Base-by-base conservation (phyloP, 2,329 filamentous ascomycete species). In the Cercospora sesami region DNA sequence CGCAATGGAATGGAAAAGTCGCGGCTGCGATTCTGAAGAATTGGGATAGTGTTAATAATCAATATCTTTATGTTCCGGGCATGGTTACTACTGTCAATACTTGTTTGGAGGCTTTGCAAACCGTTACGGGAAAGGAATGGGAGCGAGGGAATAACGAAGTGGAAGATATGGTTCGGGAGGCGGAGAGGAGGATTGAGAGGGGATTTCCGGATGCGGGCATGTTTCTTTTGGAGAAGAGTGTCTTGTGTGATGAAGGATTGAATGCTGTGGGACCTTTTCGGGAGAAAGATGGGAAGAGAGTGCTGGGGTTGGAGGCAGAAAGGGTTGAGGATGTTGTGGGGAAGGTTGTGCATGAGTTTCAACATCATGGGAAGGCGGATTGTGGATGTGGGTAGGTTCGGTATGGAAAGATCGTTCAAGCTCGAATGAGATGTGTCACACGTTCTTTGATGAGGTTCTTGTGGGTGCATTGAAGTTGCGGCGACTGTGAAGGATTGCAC, bases 131-230 rank as follows among this genome's bases (percentile, higher is more conserved):
- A 1, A 68, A 75, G 45, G 67, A 74, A 68, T 81, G 78, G 72
- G 74, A 71, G 42, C 73, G 76, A 12, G 77, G 76, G 4, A 73
- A 75, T 23, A 73, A 75, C 14, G 75, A 78, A 16, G 71, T 79
- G 0, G 75, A 77, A 36, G 79, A 81, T 4, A 76, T 76, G 55
- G 69, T 80, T 16, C 70, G 64, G 39, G 80, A 82, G 72, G 79
- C 74, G 0, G 64, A 76, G 63, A 68, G 73, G 18, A 77, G 79
- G 31, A 77, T 81, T 30, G 69, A 79, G 45, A 73, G 75, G 53
- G 79, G 79, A 0, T 81, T 75, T 66, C 78, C 76, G 1, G 79
- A 80, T 68, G 78, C 79, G 12, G 78, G 76, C 3, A 79, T 80
- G 75, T 77, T 79, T 51, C 66, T 81, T 53, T 73, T 81, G 64